Base-by-base conservation (phyloP, 306 rosid species). In the Dryas alaskensis region DNA sequence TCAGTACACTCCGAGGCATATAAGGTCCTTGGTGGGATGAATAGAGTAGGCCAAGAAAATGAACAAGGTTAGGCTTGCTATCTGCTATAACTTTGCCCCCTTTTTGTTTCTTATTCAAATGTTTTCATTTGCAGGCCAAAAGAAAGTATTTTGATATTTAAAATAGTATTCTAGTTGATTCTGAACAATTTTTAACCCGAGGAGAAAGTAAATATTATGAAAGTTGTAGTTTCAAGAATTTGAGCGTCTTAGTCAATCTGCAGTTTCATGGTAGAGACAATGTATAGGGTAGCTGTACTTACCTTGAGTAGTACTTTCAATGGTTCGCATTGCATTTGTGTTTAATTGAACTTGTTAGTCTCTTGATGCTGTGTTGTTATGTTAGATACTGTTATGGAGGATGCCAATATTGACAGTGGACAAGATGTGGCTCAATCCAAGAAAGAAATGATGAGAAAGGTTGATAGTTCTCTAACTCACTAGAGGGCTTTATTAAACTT, bases 1-100 rank as follows among this genome's bases (percentile, higher is more conserved):
- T 90, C 99, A 0, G 97, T 88, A 75, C 99, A 94, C 73, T 92
- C 97, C 14, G 97, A 92, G 82, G 96, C 99, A 7, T 94, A 94
- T 76, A 92, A 94, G 83, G 99, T 94, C 70, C 99, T 92, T 80
- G 92, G 97, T 43, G 96, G 99, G 77, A 92, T 92, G 97, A 94
- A 94, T 65, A 87, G 99, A 83, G 97, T 92, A 31, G 97, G 96
- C 25, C 97, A 87, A 83, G 99, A 89, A 73, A 80, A 86, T 58
- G 92, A 89, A 57, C 90, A 86, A 84, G 97, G 97, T 94, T 75
- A 54, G 64, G 76, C 58, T 80, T 48, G 4, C 61, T 67, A 43
- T 65, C 73, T 50, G 76, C 69, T 27, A 39, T 52, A 22, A 64
- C 50, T 76, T 17, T 74, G 42, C 27, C 57, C 42, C 27, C 57